Conservation (phyloP, 164 flowering plant species). For the Paratinospora sagittata region DNA sequence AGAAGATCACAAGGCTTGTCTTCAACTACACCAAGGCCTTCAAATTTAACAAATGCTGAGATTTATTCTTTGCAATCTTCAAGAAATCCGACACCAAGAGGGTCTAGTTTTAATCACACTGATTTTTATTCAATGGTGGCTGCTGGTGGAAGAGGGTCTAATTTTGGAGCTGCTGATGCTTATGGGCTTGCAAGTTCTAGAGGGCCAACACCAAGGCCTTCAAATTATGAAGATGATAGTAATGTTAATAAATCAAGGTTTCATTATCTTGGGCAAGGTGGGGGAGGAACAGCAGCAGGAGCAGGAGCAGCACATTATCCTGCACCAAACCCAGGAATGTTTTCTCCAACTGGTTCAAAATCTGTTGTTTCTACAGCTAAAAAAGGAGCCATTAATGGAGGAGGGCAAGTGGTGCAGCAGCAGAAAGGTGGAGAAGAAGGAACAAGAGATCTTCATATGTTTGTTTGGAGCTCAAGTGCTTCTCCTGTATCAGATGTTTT, state of each 20-base stretch:
- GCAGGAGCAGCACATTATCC: constrained; percentile 42
- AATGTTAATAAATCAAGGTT: constrained; percentile 28
- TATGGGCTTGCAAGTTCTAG: constrained; percentile 44
- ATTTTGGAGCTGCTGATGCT: constrained; percentile 54
- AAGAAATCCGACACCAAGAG: constrained; percentile 75
- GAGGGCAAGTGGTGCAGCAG: constrained; percentile 19
- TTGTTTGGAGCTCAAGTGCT: constrained; percentile 97
- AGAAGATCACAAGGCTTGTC: constrained; percentile 60
- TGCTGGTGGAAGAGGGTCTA: constrained; percentile 48
- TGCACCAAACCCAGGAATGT: constrained; percentile 80
- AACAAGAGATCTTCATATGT: constrained; percentile 82
- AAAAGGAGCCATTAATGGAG: constrained; percentile 42
- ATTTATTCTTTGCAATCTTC: constrained; percentile 77
- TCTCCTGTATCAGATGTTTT: constrained; percentile 96
- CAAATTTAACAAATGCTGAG: constrained; percentile 78
- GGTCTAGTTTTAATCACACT: constrained; percentile 79
- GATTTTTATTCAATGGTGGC: constrained; percentile 84
- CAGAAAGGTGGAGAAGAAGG: constrained; percentile 38
- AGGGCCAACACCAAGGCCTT: constrained; percentile 77
- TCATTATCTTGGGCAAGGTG: constrained; percentile 20
- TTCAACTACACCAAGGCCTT: constrained; percentile 67
- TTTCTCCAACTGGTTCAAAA: constrained; percentile 51
- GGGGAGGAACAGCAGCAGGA: not conserved
- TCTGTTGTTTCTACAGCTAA: constrained; percentile 12
- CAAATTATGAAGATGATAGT: constrained; percentile 66